Evolutionary conservation across 2,329 filamentous ascomycete species (phyloP).

Genomic region (Cucurbitaria berberidis): DNA sequence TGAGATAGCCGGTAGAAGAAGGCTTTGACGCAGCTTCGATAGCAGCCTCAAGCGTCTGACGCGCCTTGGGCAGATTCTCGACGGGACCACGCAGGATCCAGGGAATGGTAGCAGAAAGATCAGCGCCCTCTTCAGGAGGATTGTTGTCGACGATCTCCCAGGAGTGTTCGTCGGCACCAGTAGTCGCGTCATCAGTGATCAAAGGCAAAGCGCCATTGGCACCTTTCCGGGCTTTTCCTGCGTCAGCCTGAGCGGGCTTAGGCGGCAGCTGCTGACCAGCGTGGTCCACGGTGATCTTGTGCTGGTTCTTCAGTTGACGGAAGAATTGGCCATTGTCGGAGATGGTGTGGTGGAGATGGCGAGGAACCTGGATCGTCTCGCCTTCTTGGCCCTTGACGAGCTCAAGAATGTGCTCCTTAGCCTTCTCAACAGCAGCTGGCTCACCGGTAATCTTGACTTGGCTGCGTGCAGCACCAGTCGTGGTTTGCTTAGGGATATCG

Average conservation of each 20-base stretch:
- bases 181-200: conserved; percentile 79
- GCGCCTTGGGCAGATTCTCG: conserved; percentile 83
- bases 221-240: conserved; percentile 54
- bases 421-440: conserved; percentile 78
- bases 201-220: conserved; percentile 76
- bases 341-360: conserved; percentile 80
- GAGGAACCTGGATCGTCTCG: conserved; percentile 84
- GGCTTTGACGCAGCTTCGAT: conserved; percentile 74
- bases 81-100: conserved; percentile 85
- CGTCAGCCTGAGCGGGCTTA: conserved; percentile 64
- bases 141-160: conserved; percentile 82
- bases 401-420: conserved; percentile 81
- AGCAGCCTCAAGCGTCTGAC: conserved; percentile 73
- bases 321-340: conserved; percentile 93
- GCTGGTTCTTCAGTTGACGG: conserved; percentile 83
- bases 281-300: conserved; percentile 91
- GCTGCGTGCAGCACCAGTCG: conserved; percentile 74
- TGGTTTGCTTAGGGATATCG: conserved; percentile 82
- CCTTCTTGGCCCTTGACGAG: conserved; percentile 86
- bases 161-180: conserved; percentile 69
- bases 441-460: conserved; percentile 85
- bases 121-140: conserved; percentile 57
- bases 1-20: conserved; percentile 81
- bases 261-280: conserved; percentile 77
- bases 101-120: conserved; percentile 67